Evolutionary conservation across 345 rosid genomes (phyloP).

Genomic region (Anastatica hierochuntica): DNA sequence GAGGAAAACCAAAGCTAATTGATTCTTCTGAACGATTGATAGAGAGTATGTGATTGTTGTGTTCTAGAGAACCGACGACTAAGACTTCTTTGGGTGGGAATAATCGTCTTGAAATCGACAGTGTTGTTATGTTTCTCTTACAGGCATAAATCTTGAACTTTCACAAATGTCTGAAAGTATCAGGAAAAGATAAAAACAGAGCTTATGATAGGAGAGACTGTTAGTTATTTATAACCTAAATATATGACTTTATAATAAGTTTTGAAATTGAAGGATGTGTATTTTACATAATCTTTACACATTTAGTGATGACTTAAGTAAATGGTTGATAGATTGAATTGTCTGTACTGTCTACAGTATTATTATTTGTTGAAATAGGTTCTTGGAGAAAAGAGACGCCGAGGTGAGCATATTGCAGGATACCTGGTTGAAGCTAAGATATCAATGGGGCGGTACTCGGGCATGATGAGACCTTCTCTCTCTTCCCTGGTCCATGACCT

Average conservation of each 20-base stretch:
- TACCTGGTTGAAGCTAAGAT: slow-evolving; percentile 48
- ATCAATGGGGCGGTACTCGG: slow-evolving; percentile 43
- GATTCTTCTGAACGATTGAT: not conserved
- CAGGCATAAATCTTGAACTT: not conserved
- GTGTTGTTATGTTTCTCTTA: not conserved
- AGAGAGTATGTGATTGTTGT: not conserved
- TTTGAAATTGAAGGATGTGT: not conserved
- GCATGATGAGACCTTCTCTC: slow-evolving; percentile 38
- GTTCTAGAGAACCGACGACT: no score
- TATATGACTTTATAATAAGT: slow-evolving; percentile 6
- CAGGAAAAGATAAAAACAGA: not conserved
- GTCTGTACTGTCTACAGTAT: not conserved
- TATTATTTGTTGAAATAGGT: slow-evolving; percentile 33
- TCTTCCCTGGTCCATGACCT: slow-evolving; percentile 27
- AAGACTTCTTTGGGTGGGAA: no score
- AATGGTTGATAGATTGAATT: slow-evolving; percentile 7
- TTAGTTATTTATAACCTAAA: no score
- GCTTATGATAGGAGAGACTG: not conserved
- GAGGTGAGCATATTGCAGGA: slow-evolving; percentile 57
- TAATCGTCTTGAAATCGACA: not conserved
- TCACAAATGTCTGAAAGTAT: not conserved
- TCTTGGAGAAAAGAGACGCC: slow-evolving; percentile 54
- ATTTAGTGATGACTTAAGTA: slow-evolving; percentile 1
- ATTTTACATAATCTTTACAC: slow-evolving; percentile 17
- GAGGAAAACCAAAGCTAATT: no score